Percentiles rank a stretch among this genome's conserved stretches.
Conservation (phyloP, 495 filamentous ascomycete genomes). For the Halenospora varia region DNA sequence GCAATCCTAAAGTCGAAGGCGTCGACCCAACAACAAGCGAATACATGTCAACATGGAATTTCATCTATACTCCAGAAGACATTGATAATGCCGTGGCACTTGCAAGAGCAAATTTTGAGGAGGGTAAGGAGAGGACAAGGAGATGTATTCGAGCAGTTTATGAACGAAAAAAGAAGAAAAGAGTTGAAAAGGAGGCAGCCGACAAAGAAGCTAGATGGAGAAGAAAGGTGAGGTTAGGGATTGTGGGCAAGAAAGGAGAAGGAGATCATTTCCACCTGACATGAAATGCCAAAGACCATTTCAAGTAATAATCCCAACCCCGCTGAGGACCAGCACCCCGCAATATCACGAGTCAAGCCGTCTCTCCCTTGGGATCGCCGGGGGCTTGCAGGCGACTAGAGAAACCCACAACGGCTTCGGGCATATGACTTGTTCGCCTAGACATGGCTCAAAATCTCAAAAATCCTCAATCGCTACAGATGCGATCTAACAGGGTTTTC, state of each 20-base stretch:
- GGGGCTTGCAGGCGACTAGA: too few species aligned
- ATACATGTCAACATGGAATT: conserved; percentile 96
- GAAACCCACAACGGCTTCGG: too few species aligned
- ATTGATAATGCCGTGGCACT: conserved; percentile 77
- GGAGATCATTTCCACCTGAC: conserved; percentile 44
- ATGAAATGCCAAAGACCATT: conserved; percentile 10
- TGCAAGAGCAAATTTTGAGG: conserved; percentile 79
- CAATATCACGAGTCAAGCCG: too few species aligned
- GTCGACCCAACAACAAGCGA: conserved; percentile 77
- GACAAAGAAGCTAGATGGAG: conserved; percentile 43
- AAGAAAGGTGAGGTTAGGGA: conserved; percentile 37
- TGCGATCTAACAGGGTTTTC: not conserved
- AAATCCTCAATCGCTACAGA: too few species aligned
- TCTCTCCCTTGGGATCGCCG: too few species aligned
- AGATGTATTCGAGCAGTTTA: conserved; percentile 85
- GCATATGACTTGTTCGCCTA: too few species aligned
- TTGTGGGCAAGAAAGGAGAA: conserved; percentile 36
- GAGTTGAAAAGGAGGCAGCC: conserved; percentile 53
- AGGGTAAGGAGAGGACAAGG: conserved; percentile 71
- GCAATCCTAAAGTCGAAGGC: conserved; percentile 70
- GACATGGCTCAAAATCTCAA: too few species aligned
- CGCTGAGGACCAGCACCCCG: too few species aligned
- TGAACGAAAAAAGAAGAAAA: conserved; percentile 74
- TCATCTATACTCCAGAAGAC: conserved; percentile 84
- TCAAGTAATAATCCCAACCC: too few species aligned